phyloP scores from a whole-genome alignment of 345 rosid species.

The Lumnitzera littorea region DNA sequence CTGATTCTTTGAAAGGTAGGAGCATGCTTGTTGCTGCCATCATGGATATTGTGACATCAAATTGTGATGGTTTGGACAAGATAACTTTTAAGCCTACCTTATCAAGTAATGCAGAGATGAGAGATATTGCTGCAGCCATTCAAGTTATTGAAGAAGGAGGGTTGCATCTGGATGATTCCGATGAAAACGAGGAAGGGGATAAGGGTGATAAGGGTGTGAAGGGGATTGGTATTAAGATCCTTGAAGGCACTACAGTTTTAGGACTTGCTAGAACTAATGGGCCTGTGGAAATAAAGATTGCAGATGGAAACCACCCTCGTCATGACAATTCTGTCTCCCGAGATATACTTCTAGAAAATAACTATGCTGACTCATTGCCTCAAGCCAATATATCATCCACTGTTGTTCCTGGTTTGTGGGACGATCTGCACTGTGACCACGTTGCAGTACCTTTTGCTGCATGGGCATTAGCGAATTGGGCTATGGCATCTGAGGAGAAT shows the following conservation, averaged over 20 bases:
- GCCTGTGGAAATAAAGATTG: slow-evolving; percentile 37
- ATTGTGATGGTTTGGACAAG: slow-evolving; percentile 56
- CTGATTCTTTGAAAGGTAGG: slow-evolving; percentile 99
- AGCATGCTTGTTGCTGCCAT: slow-evolving; percentile 99
- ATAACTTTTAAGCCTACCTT: slow-evolving; percentile 47
- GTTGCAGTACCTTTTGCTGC: slow-evolving; percentile 99
- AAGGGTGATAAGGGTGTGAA: slow-evolving; percentile 66
- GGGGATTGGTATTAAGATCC: slow-evolving; percentile 90
- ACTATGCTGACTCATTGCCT: slow-evolving; percentile 38
- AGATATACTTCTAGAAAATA: slow-evolving; percentile 42
- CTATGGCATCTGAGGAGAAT: slow-evolving; percentile 81
- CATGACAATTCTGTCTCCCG: slow-evolving; percentile 26
- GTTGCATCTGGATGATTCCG: slow-evolving; percentile 57
- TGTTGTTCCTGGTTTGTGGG: slow-evolving; percentile 98
- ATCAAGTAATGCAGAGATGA: slow-evolving; percentile 68
- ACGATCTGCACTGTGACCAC: slow-evolving; percentile 94
- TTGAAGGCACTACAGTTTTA: slow-evolving; percentile 82
- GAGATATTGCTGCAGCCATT: slow-evolving; percentile 86
- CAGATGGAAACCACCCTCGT: slow-evolving; percentile 25
- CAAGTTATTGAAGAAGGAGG: slow-evolving; percentile 95
- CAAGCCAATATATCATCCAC: slow-evolving; percentile 60
- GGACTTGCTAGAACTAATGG: slow-evolving; percentile 68
- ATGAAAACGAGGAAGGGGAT: slow-evolving; percentile 51
- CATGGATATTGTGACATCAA: slow-evolving; percentile 94
- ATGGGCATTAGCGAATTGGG: slow-evolving; percentile 99